Conservation (phyloP, 805 yeast species). For the Peterozyma toletana region DNA sequence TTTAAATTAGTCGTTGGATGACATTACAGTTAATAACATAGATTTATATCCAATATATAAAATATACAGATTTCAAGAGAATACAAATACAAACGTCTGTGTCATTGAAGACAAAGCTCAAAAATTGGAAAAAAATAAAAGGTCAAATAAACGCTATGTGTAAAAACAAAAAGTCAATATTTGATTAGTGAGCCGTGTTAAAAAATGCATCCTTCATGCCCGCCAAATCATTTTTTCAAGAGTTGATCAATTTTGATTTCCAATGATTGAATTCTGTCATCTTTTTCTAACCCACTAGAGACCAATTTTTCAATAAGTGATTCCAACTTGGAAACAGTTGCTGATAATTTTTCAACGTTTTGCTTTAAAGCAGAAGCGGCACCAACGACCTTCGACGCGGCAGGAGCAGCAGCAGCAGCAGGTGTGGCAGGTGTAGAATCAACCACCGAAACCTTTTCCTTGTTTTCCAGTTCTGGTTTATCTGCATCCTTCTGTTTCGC, state of each 20-base stretch:
- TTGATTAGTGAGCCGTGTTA: too few species aligned
- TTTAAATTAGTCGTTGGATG: too few species aligned
- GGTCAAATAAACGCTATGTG: too few species aligned
- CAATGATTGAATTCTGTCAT: slow-evolving; percentile 46
- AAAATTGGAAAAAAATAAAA: too few species aligned
- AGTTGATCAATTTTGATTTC: slow-evolving; percentile 58
- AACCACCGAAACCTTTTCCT: slow-evolving; percentile 7
- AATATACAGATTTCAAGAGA: too few species aligned
- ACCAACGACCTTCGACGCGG: slow-evolving; percentile 16
- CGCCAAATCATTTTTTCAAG: slow-evolving; percentile 25
- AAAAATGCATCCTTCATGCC: too few species aligned
- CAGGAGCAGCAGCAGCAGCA: slow-evolving; percentile 12
- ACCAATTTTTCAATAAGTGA: slow-evolving; percentile 42
- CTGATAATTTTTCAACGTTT: slow-evolving; percentile 60
- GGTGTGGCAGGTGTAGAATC: slow-evolving; percentile 8
- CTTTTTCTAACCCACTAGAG: slow-evolving; percentile 54
- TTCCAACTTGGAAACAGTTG: slow-evolving; percentile 52
- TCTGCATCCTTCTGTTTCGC: not conserved
- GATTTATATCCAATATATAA: too few species aligned
- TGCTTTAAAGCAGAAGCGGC: slow-evolving; percentile 63
- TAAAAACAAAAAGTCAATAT: too few species aligned
- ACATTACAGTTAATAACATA: too few species aligned
- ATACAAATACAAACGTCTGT: too few species aligned
- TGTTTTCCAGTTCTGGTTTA: slow-evolving; percentile 9
- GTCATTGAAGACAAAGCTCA: too few species aligned